Conservation (phyloP, 148 eudicot species). For the Selenicereus undatus region DNA sequence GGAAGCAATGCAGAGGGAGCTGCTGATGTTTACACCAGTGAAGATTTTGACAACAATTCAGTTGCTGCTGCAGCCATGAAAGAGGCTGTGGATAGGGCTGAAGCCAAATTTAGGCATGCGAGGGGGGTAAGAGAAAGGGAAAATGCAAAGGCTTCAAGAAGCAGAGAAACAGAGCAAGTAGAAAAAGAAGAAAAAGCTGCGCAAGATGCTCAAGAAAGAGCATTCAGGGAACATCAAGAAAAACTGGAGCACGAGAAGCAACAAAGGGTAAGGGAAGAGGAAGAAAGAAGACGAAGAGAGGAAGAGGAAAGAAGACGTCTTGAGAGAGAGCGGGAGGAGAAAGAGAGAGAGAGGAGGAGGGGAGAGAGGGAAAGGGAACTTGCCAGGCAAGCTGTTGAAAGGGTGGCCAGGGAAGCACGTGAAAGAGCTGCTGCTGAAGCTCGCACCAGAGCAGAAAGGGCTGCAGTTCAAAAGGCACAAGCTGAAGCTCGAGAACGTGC, state of each 20-base stretch:
- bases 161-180: constrained; percentile 53
- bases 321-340: constrained; percentile 67
- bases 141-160: constrained; percentile 66
- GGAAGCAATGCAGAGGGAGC: constrained; percentile 39
- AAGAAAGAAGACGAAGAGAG: constrained; percentile 35
- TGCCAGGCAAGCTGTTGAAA: constrained; percentile 90
- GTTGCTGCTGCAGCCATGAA: constrained; percentile 98
- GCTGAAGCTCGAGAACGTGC: constrained; percentile 88
- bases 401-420: constrained; percentile 94
- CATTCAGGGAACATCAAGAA: constrained; percentile 62
- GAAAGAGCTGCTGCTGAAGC: constrained; percentile 81
- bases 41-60: constrained; percentile 56
- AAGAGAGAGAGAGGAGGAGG: constrained; percentile 50
- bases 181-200: constrained; percentile 55
- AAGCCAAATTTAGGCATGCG: constrained; percentile 94
- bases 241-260: constrained; percentile 54
- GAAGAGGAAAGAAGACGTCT: constrained; percentile 59
- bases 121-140: constrained; percentile 88
- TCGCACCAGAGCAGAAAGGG: constrained; percentile 68
- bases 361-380: constrained; percentile 66
- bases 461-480: constrained; percentile 60
- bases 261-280: constrained; percentile 77
- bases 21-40: constrained; percentile 44
- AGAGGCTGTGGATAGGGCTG: constrained; percentile 98
- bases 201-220: constrained; percentile 54